phyloP scores from a whole-genome alignment of 2,329 filamentous ascomycete species.

The Cercospora janseana region DNA sequence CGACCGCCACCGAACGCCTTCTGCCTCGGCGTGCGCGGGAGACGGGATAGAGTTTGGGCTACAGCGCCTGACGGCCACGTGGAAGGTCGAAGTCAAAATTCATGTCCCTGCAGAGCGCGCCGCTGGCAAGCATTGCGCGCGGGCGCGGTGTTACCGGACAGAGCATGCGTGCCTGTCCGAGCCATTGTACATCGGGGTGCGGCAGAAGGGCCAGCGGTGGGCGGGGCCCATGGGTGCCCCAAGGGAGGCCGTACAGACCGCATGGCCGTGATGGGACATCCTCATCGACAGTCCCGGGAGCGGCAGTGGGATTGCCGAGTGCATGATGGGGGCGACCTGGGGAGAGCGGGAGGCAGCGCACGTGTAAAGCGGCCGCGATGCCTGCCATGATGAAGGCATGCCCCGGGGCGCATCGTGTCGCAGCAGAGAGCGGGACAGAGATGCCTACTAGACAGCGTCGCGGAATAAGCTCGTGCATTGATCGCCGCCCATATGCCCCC shows the following conservation, averaged over 20 bases:
- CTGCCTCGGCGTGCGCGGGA: conserved; percentile 1
- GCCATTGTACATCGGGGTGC: no score
- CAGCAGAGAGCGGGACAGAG: neutral
- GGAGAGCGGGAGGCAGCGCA: neutral
- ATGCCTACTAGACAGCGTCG: no score
- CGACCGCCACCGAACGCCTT: no score
- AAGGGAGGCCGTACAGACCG: no score
- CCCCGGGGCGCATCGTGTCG: no score
- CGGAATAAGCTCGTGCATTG: neutral
- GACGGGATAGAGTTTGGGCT: conserved; percentile 2
- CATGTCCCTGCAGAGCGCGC: neutral
- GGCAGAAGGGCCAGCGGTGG: no score
- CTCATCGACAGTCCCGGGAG: neutral
- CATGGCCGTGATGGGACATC: no score
- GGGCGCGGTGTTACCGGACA: no score
- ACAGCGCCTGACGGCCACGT: conserved; percentile 1
- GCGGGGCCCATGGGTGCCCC: no score
- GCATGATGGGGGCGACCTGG: neutral
- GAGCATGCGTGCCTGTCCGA: neutral
- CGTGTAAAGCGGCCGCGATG: no score
- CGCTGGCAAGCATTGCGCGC: neutral
- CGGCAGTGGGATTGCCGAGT: neutral
- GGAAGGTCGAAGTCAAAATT: neutral
- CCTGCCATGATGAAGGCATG: no score
- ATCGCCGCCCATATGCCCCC: neutral